phyloP scores from a whole-genome alignment of 2,329 filamentous ascomycete genomes.

The Tetracladium maxilliforme region DNA sequence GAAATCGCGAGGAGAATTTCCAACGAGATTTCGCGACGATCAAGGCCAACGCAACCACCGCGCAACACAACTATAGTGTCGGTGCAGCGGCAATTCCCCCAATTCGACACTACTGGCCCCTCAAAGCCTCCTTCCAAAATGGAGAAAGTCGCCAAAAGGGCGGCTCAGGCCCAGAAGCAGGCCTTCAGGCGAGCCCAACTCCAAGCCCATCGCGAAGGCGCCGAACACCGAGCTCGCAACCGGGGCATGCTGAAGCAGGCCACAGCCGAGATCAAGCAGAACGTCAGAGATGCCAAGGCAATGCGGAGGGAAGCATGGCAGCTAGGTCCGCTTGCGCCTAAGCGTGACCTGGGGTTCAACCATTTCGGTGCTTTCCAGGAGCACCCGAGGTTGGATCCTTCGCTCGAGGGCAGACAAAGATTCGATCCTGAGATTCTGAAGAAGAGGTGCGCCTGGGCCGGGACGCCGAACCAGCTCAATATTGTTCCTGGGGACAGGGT shows the following conservation, averaged over 20 bases:
- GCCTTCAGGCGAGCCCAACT: conserved; percentile 31
- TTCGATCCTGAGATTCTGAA: conserved; percentile 19
- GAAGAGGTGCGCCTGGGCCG: too few relatives aligned
- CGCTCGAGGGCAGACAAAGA: conserved; percentile 5
- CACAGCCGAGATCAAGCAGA: conserved; percentile 24
- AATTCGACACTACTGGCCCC: too few relatives aligned
- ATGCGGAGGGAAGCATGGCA: conserved; percentile 63
- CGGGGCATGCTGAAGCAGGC: conserved; percentile 5
- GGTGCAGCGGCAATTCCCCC: too few relatives aligned
- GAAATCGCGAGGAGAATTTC: too few relatives aligned
- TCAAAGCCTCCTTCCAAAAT: conserved; percentile 24
- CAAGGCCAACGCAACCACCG: too few relatives aligned
- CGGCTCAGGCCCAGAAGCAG: conserved; percentile 51
- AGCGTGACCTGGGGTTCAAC: conserved; percentile 47
- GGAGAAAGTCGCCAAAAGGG: conserved; percentile 58
- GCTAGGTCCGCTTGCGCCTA: conserved; percentile 64
- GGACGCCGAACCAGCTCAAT: conserved; percentile 26
- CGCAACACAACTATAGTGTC: too few relatives aligned
- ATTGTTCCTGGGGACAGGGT: conserved; percentile 63
- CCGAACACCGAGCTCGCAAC: too few relatives aligned
- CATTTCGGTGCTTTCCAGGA: conserved; percentile 14
- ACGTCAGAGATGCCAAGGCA: conserved; percentile 20
- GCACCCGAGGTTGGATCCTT: too few relatives aligned
- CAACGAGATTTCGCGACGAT: too few relatives aligned
- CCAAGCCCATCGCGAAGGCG: conserved; percentile 16